Evolutionary conservation across 73 alveolate species (phyloP).

Genomic region (Paramecium pentaurelia): DNA sequence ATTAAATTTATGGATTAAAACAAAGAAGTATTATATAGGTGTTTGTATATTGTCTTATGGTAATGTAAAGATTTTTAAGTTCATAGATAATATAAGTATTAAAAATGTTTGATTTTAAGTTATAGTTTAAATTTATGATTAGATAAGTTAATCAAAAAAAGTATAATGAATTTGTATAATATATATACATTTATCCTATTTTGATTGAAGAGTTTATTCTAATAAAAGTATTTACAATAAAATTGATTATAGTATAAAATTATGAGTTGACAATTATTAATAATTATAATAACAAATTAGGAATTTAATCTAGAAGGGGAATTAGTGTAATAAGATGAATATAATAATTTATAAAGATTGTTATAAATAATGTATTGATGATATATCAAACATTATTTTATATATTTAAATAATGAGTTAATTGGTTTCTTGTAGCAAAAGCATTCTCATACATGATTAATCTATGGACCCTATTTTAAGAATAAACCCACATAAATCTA

Average conservation of each 20-base stretch:
- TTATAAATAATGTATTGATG: neutral
- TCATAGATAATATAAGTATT: too few species aligned
- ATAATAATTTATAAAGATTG: neutral
- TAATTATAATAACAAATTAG: neutral
- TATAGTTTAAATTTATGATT: too few species aligned
- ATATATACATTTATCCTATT: too few species aligned
- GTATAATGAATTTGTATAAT: neutral
- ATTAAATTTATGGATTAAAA: neutral
- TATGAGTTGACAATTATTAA: neutral
- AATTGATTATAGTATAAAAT: neutral
- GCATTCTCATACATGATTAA: neutral
- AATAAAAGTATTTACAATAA: too few species aligned
- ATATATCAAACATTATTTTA: neutral
- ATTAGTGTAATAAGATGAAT: neutral
- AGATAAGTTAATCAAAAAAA: neutral
- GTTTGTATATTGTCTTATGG: too few species aligned
- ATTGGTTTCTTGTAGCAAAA: constrained; percentile 25
- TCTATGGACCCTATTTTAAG: neutral
- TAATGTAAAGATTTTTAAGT: too few species aligned
- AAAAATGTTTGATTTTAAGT: too few species aligned
- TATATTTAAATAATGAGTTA: neutral
- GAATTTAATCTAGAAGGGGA: neutral
- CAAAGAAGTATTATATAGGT: neutral
- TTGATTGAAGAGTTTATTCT: too few species aligned
- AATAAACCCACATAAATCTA: constrained; percentile 18